phyloP scores from a whole-genome alignment of 495 filamentous ascomycete genomes.

The Entonaema liquescens region DNA sequence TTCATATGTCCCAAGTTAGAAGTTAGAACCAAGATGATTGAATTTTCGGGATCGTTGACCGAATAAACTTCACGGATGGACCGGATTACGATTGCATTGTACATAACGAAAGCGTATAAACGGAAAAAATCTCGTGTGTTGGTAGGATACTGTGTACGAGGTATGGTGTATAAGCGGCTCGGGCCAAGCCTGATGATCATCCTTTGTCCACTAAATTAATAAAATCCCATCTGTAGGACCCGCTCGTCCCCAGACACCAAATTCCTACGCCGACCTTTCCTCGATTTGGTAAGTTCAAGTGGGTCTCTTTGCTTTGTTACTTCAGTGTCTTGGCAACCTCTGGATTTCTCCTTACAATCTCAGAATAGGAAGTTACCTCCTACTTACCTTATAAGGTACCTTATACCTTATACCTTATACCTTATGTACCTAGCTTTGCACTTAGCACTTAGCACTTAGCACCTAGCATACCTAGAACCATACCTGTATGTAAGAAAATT shows the following conservation, averaged over 20 bases:
- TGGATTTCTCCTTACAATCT: slow-evolving; percentile 2
- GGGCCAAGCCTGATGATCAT: slow-evolving; percentile 37
- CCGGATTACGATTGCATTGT: background rate
- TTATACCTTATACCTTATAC: too few species aligned
- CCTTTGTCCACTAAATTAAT: slow-evolving; percentile 37
- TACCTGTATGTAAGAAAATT: too few species aligned
- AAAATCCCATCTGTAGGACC: slow-evolving; percentile 33
- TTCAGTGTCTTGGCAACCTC: slow-evolving; percentile 10
- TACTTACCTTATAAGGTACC: too few species aligned
- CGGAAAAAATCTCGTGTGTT: background rate
- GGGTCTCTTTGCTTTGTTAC: slow-evolving; percentile 31
- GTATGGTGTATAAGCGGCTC: slow-evolving; percentile 32
- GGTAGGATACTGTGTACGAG: background rate
- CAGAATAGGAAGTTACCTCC: background rate
- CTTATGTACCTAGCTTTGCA: too few species aligned
- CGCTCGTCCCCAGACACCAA: slow-evolving; percentile 39
- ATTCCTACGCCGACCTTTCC: slow-evolving; percentile 25
- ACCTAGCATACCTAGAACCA: too few species aligned
- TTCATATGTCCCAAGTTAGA: slow-evolving; percentile 23
- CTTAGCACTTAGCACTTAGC: too few species aligned
- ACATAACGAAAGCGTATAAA: background rate
- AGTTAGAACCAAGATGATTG: slow-evolving; percentile 25
- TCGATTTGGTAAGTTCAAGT: slow-evolving; percentile 27
- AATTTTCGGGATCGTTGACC: slow-evolving; percentile 14
- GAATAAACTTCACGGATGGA: background rate